Base-by-base conservation (phyloP, 768 basidiomycete species). In the Lactarius evosmus region DNA sequence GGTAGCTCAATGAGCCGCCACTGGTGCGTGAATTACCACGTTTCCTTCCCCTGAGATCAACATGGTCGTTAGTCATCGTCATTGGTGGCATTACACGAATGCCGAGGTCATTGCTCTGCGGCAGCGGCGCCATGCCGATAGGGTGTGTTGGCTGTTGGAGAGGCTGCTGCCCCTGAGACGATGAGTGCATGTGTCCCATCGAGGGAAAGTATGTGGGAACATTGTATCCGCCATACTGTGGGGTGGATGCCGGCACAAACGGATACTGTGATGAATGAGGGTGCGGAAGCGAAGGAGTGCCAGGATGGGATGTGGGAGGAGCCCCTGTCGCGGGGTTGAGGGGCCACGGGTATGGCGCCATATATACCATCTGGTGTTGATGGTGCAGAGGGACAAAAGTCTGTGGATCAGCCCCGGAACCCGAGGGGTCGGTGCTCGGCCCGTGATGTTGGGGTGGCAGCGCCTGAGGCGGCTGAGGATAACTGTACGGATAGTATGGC, bases 1-100 rank as follows among this genome's bases (percentile, higher is more conserved):
- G 83, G 69, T 83, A 89, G 71, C 82, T 89, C 87, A 88, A 90
- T 25, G 80, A 60, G 38, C 63, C 58, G 52, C 54, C 27, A 19
- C 63, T 49, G 74, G 54, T 80, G 52, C 62, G 62, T 11, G 62
- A 63, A 41, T 66, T 66, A n/a, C 56, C 67, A 9, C 62, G 55
- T 52, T 61, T 61, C 49, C 64, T 60, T 55, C 64, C 64, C 29
- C 55, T 56, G 14, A 77, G 11, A 79, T 77, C 25, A 78, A 69
- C 62, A 36, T 74, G 75, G 14, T 63, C 61, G n/a, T 63, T 69
- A 56, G 70, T 70, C 38, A 70, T 64, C 14, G 70, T 63, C 33
- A 73, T 70, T 53, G 72, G 75, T 49, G 76, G 77, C 44, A 70
- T 72, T 29, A 76, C 63, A 5, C 68, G 58, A 22, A 61, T 67